Percentiles rank a stretch among this genome's conserved stretches.
These are phyloP conservation scores for Larix kaempferi DNA, from an alignment of 75 land plant species.

Conservation along the genomic window DNA sequence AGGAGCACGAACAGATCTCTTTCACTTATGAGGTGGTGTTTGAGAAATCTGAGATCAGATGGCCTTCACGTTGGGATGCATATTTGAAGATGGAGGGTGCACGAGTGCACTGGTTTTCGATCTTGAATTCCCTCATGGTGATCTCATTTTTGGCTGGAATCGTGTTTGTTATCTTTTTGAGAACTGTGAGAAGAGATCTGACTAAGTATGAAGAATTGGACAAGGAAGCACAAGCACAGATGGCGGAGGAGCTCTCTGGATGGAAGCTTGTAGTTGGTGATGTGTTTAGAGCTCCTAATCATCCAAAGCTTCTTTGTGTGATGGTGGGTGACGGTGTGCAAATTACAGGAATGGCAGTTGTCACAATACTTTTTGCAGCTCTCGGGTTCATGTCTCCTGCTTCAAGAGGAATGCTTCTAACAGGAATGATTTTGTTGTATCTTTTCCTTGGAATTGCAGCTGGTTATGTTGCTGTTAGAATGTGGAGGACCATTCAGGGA, in stretches of 20 bases:
- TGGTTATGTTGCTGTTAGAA: constrained; percentile 74
- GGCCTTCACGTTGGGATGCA: constrained; percentile 95
- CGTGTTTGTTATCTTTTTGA: constrained; percentile 82
- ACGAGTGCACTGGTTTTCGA: constrained; percentile 89
- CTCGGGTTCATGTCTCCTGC: constrained; percentile 96
- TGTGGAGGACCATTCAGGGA: constrained; percentile 79
- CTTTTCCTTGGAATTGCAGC: constrained; percentile 76
- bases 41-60: constrained; percentile 66
- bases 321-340: constrained; percentile 93
- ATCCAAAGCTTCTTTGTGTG: constrained; percentile 59
- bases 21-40: constrained; percentile 76
- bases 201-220: constrained; percentile 90
- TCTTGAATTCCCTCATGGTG: constrained; percentile 86
- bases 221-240: constrained; percentile 91
- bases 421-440: constrained; percentile 87
- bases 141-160: constrained; percentile 90
- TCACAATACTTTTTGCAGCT: constrained; percentile 86
- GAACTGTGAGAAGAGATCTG: constrained; percentile 81
- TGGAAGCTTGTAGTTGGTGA: constrained; percentile 96
- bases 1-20: constrained; percentile 38
- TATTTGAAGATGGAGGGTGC: constrained; percentile 93
- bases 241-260: constrained; percentile 93
- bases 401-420: constrained; percentile 80
- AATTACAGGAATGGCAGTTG: constrained; percentile 82
- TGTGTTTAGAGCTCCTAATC: constrained; percentile 73